Evolutionary conservation across 768 basidiomycete genomes (phyloP).

Genomic region (Harrya chromipes): DNA sequence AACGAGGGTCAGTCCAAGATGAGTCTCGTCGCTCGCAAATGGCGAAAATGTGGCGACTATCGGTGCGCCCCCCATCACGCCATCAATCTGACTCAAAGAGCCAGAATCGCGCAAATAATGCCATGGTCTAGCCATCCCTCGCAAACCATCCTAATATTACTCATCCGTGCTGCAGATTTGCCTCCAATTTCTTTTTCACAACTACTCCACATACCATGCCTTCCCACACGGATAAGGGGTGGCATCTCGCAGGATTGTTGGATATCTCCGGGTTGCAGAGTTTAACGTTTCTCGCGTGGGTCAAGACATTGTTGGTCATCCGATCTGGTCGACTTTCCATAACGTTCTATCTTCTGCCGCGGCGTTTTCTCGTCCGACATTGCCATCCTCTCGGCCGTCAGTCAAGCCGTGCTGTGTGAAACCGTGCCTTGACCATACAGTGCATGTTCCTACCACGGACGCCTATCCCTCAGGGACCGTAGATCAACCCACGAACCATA

Average conservation of each 20-base stretch:
- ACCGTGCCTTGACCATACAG: slow-evolving; percentile 4
- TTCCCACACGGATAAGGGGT: slow-evolving; percentile 3
- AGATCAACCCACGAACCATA: slow-evolving; percentile 22
- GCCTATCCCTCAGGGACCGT: background rate
- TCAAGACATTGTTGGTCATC: background rate
- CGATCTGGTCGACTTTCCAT: background rate
- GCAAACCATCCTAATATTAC: too few species aligned
- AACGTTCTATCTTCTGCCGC: slow-evolving; percentile 7
- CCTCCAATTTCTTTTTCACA: too few species aligned
- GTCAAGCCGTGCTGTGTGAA: slow-evolving; percentile 8
- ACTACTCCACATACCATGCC: too few species aligned
- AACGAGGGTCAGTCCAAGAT: too few species aligned
- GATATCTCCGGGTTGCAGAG: background rate
- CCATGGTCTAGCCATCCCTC: too few species aligned
- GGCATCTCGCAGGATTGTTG: background rate
- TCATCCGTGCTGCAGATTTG: too few species aligned
- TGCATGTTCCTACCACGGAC: slow-evolving; percentile 6
- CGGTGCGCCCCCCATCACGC: slow-evolving; percentile 5
- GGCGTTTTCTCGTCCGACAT: background rate
- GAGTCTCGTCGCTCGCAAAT: background rate
- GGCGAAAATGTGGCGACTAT: slow-evolving; percentile 12
- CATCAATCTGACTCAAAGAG: background rate
- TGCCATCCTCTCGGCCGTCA: background rate
- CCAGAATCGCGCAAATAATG: too few species aligned
- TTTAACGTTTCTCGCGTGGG: background rate